Percentiles rank a stretch among this genome's conserved stretches.
Conservation (phyloP, 2,329 filamentous ascomycete genomes). For the Aureobasidium lini region DNA sequence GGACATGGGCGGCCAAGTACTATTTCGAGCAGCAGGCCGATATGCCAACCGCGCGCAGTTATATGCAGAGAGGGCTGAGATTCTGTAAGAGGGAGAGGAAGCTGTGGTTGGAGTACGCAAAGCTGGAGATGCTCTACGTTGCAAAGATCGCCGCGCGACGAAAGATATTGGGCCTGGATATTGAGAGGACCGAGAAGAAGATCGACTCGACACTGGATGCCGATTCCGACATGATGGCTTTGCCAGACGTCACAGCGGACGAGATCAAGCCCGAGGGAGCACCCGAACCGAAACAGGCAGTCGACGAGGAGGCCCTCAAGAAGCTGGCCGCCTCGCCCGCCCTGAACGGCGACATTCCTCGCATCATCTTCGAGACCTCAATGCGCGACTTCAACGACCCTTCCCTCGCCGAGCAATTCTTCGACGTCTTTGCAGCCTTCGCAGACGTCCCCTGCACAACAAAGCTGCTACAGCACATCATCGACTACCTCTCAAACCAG, state of each 20-base stretch:
- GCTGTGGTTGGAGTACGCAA: conserved; percentile 85
- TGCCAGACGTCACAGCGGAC: conserved; percentile 54
- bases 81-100: conserved; percentile 71
- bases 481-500: conserved; percentile 48
- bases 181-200: conserved; percentile 35
- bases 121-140: conserved; percentile 88
- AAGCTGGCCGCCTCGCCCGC: conserved; percentile 66
- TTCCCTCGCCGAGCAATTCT: conserved; percentile 66
- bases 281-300: conserved; percentile 39
- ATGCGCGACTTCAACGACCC: conserved; percentile 63
- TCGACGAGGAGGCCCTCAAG: conserved; percentile 51
- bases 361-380: conserved; percentile 83
- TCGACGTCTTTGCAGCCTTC: conserved; percentile 69
- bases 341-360: conserved; percentile 84
- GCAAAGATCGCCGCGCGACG: conserved; percentile 70
- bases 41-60: conserved; percentile 74
- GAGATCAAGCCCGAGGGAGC: conserved; percentile 51
- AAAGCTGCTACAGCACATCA: conserved; percentile 65
- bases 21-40: conserved; percentile 73
- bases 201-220: conserved; percentile 30
- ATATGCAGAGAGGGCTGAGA: conserved; percentile 81
- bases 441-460: conserved; percentile 55
- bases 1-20: conserved; percentile 75
- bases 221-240: conserved; percentile 51
- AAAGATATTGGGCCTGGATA: conserved; percentile 57